phyloP scores from a whole-genome alignment of 2,329 filamentous ascomycete species.

The Anthostomella pinea region DNA sequence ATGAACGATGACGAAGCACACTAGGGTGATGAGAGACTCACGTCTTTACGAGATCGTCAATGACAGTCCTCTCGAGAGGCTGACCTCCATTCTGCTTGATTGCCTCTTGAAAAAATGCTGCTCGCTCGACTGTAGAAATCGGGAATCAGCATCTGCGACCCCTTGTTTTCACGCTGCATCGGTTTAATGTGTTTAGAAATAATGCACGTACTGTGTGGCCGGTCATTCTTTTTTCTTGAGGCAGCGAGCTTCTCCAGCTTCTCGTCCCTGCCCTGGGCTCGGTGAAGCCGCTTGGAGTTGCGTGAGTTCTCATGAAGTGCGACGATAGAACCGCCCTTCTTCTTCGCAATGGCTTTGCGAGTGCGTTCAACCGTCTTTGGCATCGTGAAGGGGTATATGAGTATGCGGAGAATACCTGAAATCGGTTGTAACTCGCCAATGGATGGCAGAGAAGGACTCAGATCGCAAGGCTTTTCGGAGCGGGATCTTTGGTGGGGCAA shows the following conservation, averaged over 20 bases:
- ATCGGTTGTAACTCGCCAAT: too few species aligned
- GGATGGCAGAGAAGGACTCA: too few species aligned
- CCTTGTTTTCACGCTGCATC: too few species aligned
- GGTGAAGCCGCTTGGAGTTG: conserved; percentile 77
- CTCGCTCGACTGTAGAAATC: conserved; percentile 59
- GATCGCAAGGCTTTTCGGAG: too few species aligned
- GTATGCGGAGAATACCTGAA: too few species aligned
- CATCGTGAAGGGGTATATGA: conserved; percentile 51
- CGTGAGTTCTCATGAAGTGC: conserved; percentile 84
- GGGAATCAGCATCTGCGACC: too few species aligned
- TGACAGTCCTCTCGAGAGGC: conserved; percentile 51
- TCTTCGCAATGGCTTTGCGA: conserved; percentile 85
- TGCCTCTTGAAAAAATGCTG: conserved; percentile 69
- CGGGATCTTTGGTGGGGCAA: too few species aligned
- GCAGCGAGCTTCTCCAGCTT: conserved; percentile 71
- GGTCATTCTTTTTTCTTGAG: conserved; percentile 70
- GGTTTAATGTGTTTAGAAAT: too few species aligned
- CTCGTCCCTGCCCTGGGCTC: conserved; percentile 77
- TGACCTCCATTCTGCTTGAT: conserved; percentile 50
- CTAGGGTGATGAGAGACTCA: conserved; percentile 38
- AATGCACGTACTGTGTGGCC: conserved; percentile 60
- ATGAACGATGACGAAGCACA: not conserved
- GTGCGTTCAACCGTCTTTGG: conserved; percentile 77
- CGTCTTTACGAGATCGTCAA: conserved; percentile 62
- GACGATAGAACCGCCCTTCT: conserved; percentile 70